Percentiles rank a stretch among this genome's conserved stretches.
phyloP scores from a whole-genome alignment of 208 protist species.

The Leishmania tarentolae region DNA sequence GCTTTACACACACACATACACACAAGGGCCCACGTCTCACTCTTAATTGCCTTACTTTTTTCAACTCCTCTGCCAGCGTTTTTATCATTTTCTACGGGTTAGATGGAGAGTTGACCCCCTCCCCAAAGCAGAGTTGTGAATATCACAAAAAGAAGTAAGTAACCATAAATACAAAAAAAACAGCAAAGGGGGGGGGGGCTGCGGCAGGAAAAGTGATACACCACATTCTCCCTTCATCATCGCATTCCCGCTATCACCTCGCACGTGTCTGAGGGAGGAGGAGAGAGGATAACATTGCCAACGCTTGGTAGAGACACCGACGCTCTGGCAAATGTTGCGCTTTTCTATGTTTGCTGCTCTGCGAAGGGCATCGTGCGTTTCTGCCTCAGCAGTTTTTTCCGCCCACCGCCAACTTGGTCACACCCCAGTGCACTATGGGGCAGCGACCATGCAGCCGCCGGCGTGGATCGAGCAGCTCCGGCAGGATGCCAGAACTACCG shows the following conservation, averaged over 20 bases:
- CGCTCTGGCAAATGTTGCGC: constrained; percentile 18
- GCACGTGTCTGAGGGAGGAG: not conserved
- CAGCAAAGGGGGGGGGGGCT: too few species aligned
- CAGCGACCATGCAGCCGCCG: constrained; percentile 22
- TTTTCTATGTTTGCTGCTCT: not conserved
- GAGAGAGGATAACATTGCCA: not conserved
- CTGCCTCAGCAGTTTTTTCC: not conserved
- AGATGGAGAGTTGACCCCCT: not conserved
- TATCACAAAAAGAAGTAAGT: not conserved
- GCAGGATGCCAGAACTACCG: constrained; percentile 62
- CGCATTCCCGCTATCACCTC: not conserved
- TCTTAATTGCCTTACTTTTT: not conserved
- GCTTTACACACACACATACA: not conserved
- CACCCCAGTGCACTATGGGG: not conserved
- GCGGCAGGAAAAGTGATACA: constrained; percentile 1
- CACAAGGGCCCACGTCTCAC: not conserved
- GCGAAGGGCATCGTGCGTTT: not conserved
- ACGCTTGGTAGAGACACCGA: not conserved
- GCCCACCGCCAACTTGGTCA: not conserved
- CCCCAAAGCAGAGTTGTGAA: not conserved
- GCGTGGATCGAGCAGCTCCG: constrained; percentile 77
- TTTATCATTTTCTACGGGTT: not conserved
- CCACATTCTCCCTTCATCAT: not conserved
- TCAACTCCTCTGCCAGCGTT: not conserved
- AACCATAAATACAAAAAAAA: not conserved